Evolutionary conservation across 208 protist species (phyloP).

Genomic region (Trypanosoma mega): DNA sequence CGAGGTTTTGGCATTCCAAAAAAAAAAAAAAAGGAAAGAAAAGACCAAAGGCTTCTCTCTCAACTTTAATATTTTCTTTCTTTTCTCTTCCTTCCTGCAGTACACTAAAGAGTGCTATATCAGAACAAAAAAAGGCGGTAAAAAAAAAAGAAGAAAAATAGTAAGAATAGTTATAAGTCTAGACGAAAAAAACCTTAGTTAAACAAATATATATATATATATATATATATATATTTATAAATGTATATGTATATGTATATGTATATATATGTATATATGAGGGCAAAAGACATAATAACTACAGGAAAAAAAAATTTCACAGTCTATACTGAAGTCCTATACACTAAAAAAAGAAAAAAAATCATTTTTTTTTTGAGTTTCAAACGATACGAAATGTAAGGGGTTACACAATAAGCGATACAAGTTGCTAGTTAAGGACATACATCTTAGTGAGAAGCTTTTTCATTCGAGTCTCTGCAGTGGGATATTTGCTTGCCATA

Average conservation of each 20-base stretch:
- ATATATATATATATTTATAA: too few relatives aligned
- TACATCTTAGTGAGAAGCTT: conserved; percentile 76
- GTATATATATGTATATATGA: conserved; percentile 2
- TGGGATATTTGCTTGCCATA: conserved; percentile 46
- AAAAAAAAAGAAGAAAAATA: background rate
- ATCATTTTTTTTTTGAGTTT: too few relatives aligned
- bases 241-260: background rate
- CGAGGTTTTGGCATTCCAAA: too few relatives aligned
- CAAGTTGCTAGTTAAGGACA: conserved; percentile 27
- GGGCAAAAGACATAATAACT: background rate
- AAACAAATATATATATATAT: too few relatives aligned
- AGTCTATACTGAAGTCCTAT: background rate
- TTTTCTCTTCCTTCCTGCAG: too few relatives aligned
- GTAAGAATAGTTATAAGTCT: background rate
- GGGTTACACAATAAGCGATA: background rate
- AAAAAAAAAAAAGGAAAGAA: too few relatives aligned
- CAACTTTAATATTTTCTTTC: too few relatives aligned
- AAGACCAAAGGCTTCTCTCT: too few relatives aligned
- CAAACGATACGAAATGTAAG: too few relatives aligned
- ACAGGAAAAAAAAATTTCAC: background rate
- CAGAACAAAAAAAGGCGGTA: conserved; percentile 7
- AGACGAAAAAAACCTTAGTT: background rate
- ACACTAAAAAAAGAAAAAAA: too few relatives aligned
- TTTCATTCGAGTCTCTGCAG: conserved; percentile 34
- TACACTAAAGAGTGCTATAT: background rate